These are phyloP conservation scores for Teunomyces panamensis DNA, from an alignment of 805 yeast species.

Conservation along the genomic window DNA sequence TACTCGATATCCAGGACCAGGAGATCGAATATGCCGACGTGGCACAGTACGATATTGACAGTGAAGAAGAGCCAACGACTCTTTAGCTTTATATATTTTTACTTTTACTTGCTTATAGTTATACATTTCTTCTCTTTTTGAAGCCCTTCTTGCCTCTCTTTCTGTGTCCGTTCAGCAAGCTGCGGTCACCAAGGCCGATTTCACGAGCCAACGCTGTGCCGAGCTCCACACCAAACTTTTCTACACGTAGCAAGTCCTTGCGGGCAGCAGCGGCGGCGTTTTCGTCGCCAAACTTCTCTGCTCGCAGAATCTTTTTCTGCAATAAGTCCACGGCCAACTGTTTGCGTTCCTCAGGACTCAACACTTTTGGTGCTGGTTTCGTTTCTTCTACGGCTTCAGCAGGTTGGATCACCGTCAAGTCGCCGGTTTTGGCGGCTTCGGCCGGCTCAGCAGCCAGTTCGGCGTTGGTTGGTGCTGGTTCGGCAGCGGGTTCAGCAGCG, in stretches of 20 bases:
- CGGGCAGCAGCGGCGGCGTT: constrained; percentile 52
- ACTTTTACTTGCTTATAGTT: neutral
- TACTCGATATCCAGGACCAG: constrained; percentile 14
- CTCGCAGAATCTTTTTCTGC: constrained; percentile 64
- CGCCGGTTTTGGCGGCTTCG: constrained; percentile 10
- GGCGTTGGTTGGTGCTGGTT: constrained; percentile 6
- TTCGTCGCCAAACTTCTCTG: constrained; percentile 75
- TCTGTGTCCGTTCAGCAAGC: constrained; percentile 23
- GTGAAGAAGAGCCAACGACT: constrained; percentile 12
- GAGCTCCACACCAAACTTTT: constrained; percentile 77
- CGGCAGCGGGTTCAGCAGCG: constrained; percentile 11
- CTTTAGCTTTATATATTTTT: neutral
- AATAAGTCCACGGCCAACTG: constrained; percentile 65
- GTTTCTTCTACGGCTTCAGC: constrained; percentile 13
- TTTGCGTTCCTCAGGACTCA: constrained; percentile 69
- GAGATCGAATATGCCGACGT: constrained; percentile 13
- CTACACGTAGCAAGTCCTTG: constrained; percentile 65
- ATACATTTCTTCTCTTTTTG: neutral
- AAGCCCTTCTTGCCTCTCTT: constrained; percentile 7
- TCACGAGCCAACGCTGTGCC: constrained; percentile 67
- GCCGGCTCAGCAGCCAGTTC: constrained; percentile 13
- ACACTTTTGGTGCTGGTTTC: constrained; percentile 35
- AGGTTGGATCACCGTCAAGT: constrained; percentile 15
- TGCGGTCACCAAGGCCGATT: constrained; percentile 51
- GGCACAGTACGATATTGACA: constrained; percentile 14